Percentiles rank a stretch among this genome's conserved stretches.
phyloP scores from a whole-genome alignment of 371 early-diverging fungal genomes.

The Syncephalastrum sp. region DNA sequence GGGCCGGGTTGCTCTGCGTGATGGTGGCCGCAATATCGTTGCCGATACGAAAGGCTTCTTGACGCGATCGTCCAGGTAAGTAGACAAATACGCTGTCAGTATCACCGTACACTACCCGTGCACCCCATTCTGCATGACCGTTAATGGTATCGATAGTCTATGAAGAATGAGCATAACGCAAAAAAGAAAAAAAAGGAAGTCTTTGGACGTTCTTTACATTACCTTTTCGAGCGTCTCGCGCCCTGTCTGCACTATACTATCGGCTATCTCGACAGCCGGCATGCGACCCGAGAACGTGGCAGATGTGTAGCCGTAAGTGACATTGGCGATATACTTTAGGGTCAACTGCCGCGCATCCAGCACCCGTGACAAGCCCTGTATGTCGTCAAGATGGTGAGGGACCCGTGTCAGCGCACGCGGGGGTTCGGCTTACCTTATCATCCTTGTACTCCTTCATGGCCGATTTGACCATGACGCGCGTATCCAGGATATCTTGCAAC shows the following conservation, averaged over 20 bases:
- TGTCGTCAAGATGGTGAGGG: neutral
- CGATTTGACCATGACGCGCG: slow-evolving; percentile 85
- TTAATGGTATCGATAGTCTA: slow-evolving; percentile 71
- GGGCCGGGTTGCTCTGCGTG: slow-evolving; percentile 70
- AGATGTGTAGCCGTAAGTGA: slow-evolving; percentile 88
- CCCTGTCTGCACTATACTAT: slow-evolving; percentile 86
- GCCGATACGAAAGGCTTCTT: slow-evolving; percentile 78
- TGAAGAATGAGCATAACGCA: neutral
- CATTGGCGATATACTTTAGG: slow-evolving; percentile 89
- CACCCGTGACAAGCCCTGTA: slow-evolving; percentile 36
- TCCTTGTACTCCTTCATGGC: slow-evolving; percentile 74
- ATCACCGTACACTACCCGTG: slow-evolving; percentile 88
- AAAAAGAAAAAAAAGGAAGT: neutral
- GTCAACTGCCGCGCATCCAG: slow-evolving; percentile 82
- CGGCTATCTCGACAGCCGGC: slow-evolving; percentile 90
- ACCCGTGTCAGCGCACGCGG: neutral
- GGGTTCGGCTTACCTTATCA: slow-evolving; percentile 45
- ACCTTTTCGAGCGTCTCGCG: slow-evolving; percentile 78
- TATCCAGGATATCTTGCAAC: slow-evolving; percentile 84
- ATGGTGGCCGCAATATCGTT: slow-evolving; percentile 74
- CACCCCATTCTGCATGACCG: slow-evolving; percentile 66
- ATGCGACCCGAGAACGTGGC: slow-evolving; percentile 88
- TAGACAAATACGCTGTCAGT: slow-evolving; percentile 89
- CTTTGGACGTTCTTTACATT: slow-evolving; percentile 1
- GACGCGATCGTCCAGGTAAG: slow-evolving; percentile 65